Evolutionary conservation across 768 basidiomycete species (phyloP).

Genomic region (Leccinum uliginosum): DNA sequence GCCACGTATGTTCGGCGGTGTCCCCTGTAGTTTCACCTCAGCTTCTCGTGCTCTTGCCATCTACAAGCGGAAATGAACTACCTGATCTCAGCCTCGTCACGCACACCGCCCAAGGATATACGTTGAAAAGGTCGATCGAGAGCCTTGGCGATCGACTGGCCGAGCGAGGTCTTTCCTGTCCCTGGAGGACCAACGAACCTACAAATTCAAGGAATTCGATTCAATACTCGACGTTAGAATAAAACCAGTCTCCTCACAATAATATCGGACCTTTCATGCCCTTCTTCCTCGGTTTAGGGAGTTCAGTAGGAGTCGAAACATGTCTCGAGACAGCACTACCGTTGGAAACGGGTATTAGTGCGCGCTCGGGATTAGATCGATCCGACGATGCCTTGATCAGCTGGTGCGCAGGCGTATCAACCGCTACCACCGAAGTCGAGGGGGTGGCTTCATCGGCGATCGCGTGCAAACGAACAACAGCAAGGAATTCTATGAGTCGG

Average conservation of each 20-base stretch:
- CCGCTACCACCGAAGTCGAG: background rate
- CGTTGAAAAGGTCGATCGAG: constrained; percentile 85
- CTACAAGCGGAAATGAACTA: constrained; percentile 10
- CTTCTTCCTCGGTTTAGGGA: constrained; percentile 28
- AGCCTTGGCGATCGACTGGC: constrained; percentile 81
- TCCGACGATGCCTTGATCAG: constrained; percentile 16
- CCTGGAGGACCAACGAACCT: constrained; percentile 91
- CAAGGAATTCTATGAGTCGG: constrained; percentile 86
- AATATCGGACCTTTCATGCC: constrained; percentile 69
- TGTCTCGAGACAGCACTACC: constrained; percentile 13
- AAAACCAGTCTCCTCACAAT: constrained; percentile 37
- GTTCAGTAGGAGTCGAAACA: constrained; percentile 3
- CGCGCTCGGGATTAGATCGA: constrained; percentile 17
- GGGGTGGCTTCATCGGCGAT: constrained; percentile 20
- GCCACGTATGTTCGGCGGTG: constrained; percentile 89
- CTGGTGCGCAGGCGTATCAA: constrained; percentile 16
- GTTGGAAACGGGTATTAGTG: constrained; percentile 17
- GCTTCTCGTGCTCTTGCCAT: background rate
- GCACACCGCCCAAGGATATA: constrained; percentile 86
- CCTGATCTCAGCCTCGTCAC: constrained; percentile 86
- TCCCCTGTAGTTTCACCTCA: constrained; percentile 32
- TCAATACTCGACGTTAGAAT: background rate
- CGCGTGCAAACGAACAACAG: constrained; percentile 64
- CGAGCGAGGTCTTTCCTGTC: constrained; percentile 88
- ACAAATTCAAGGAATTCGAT: background rate